phyloP scores from a whole-genome alignment of 805 yeast genomes.

The Cyberlindnera euphorbiae region DNA sequence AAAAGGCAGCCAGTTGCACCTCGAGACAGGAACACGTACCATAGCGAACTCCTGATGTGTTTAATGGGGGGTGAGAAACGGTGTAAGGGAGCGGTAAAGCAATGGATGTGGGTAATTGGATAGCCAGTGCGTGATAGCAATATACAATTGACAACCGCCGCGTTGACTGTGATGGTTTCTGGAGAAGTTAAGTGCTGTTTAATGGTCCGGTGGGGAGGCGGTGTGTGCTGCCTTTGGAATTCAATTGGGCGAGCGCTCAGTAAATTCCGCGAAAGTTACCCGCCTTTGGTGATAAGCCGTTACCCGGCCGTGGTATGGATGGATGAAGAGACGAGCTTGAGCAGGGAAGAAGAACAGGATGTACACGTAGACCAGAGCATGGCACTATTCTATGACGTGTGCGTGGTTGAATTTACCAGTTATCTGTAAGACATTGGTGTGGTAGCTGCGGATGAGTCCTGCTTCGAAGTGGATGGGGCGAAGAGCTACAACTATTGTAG shows the following conservation, averaged over 20 bases:
- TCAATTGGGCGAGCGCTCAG: constrained; percentile 5
- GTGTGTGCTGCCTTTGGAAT: constrained; percentile 3
- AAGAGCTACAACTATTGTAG: too few species aligned
- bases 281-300: neutral
- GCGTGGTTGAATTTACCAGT: too few species aligned
- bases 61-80: neutral
- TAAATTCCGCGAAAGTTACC: neutral
- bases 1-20: too few species aligned
- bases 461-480: too few species aligned
- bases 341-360: too few species aligned
- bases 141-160: neutral
- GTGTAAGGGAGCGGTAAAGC: neutral
- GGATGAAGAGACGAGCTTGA: too few species aligned
- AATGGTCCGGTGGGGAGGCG: constrained; percentile 2
- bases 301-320: neutral
- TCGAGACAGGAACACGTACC: constrained; percentile 1
- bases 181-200: too few species aligned
- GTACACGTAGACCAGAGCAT: too few species aligned
- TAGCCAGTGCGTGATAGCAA: too few species aligned
- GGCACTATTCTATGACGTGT: too few species aligned
- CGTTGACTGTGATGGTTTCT: neutral
- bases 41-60: neutral
- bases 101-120: neutral
- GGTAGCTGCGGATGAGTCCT: too few species aligned
- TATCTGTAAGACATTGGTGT: too few species aligned